Base-by-base conservation (phyloP, 331 rosid species). In the Quercus lobata region DNA sequence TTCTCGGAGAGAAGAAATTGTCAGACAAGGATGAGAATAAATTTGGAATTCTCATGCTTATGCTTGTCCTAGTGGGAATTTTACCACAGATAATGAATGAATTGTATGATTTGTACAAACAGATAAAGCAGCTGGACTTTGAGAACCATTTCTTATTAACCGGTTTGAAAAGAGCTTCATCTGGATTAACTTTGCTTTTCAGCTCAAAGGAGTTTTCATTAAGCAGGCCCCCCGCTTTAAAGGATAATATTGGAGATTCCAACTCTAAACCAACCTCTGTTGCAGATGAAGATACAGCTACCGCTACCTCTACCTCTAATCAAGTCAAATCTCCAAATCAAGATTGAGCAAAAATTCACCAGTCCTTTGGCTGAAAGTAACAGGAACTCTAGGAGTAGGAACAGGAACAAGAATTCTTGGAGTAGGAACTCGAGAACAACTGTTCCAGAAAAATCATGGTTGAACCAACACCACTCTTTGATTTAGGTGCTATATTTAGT, bases 21-120 rank as follows among this genome's bases (percentile, higher is more conserved):
- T 80, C 93, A n/a, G 82, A 79, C 74, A 9, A 25, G 63, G 83
- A 61, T 34, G 90, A 84, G 79, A 82, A 82, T 4, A 83, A 71
- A 70, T 27, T 81, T 65, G 98, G 97, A 61, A 75, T 87, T 53
- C 78, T 87, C 57, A 86, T 94, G 95, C 79, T 92, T 9, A 66
- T 88, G 11, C 65, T 94, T 74, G 92, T 92, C 86, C 79, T 94
- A 7, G 84, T 87, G n/a, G 91, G 85, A 58, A 90, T 83, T 78
- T 72, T 82, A 66, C 71, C 96, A 1, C 97, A 88, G 68, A 78
- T 94, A 46, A 65, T 72, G 3, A 94, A 87, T 74, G 97, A 92
- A 74, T 94, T 94, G 97, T 84, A 83, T 91, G 92, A 91, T 17
- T 77, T 94, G 86, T 91, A 86, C 54, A 76, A 62, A 76, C 94